phyloP scores from a whole-genome alignment of 192 early-diverging fungal genomes.

The Anaeromyces robustus region DNA sequence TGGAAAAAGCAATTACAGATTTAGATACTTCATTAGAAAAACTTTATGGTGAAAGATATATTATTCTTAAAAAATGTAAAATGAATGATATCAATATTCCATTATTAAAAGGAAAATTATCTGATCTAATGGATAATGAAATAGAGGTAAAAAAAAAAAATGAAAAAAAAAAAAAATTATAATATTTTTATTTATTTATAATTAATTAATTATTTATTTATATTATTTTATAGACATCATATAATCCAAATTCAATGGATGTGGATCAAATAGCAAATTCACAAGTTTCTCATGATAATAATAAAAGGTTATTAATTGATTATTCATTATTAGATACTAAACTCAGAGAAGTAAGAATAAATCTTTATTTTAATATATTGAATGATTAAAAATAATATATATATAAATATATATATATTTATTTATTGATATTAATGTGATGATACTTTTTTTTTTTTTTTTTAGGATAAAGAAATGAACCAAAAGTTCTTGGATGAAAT shows the following conservation, averaged over 20 bases:
- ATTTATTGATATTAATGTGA: background rate
- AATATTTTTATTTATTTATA: background rate
- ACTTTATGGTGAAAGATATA: conserved; percentile 50
- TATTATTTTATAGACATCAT: background rate
- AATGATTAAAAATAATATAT: background rate
- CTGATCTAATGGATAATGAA: conserved; percentile 57
- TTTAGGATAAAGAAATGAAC: conserved; percentile 33
- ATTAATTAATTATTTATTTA: background rate
- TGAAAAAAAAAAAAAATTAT: conserved; percentile 4
- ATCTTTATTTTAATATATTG: conserved; percentile 5
- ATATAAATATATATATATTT: background rate
- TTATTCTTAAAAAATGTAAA: conserved; percentile 77
- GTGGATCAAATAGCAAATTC: conserved; percentile 14
- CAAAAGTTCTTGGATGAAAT: conserved; percentile 49
- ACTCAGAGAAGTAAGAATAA: conserved; percentile 18
- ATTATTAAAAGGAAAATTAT: conserved; percentile 52
- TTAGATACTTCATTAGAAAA: conserved; percentile 62
- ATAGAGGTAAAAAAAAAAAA: conserved; percentile 23
- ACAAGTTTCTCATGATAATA: conserved; percentile 3
- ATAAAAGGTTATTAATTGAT: conserved; percentile 35
- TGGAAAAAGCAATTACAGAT: background rate
- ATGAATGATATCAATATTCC: conserved; percentile 86
- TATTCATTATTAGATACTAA: conserved; percentile 33
- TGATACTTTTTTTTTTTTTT: background rate
- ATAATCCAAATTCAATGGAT: conserved; percentile 24